Percentiles rank a stretch among this genome's conserved stretches.
Evolutionary conservation across 768 basidiomycete species (phyloP).

Genomic region (Tylopilus sp.): DNA sequence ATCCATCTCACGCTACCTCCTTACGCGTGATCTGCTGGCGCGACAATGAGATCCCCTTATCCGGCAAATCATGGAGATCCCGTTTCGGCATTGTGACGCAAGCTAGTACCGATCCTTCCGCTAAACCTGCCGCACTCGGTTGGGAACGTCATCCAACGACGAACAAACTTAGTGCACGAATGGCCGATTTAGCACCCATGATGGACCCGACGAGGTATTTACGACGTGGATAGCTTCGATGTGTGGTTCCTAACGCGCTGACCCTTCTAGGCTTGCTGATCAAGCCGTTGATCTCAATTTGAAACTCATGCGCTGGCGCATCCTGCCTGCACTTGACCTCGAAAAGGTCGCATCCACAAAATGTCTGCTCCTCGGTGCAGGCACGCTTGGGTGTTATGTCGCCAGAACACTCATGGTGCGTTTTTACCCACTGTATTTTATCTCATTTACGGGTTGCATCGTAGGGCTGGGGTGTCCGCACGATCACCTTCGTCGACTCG

Average conservation of each 20-base stretch:
- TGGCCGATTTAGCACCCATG: conserved; percentile 91
- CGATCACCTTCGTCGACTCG: conserved; percentile 91
- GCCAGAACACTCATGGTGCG: conserved; percentile 80
- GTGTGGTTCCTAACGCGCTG: not conserved
- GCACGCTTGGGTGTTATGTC: conserved; percentile 96
- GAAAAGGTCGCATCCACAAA: conserved; percentile 79
- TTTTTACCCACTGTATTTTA: accelerated
- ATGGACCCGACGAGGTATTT: conserved; percentile 88
- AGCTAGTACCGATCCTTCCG: conserved; percentile 10
- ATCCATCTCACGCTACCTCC: conserved; percentile 45
- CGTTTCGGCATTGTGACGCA: conserved; percentile 50
- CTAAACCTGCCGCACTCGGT: conserved; percentile 69
- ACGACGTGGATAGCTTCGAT: not conserved
- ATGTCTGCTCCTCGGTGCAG: conserved; percentile 89
- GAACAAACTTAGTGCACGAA: conserved; percentile 81
- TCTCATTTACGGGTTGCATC: not conserved
- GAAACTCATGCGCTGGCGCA: conserved; percentile 97
- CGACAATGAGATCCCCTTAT: conserved; percentile 48
- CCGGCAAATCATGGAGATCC: conserved; percentile 52
- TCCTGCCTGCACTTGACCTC: conserved; percentile 83
- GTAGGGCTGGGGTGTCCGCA: conserved; percentile 94
- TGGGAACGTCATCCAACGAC: conserved; percentile 89
- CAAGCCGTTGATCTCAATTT: conserved; percentile 98
- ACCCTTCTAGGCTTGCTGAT: conserved; percentile 68
- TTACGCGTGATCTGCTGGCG: conserved; percentile 78